phyloP scores from a whole-genome alignment of 2,329 filamentous ascomycete species.

The Monilinia laxa region DNA sequence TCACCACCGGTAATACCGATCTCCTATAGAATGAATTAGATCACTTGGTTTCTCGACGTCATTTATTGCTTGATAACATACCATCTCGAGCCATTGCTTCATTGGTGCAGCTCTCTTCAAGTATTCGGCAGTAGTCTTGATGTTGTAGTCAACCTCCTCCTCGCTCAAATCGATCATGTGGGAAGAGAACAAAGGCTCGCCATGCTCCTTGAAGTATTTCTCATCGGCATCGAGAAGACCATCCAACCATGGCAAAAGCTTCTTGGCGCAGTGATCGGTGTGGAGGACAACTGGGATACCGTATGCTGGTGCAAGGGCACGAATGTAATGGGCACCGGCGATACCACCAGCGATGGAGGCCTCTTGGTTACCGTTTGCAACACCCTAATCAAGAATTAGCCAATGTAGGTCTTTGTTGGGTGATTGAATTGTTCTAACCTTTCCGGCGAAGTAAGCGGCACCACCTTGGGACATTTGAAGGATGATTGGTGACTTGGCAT shows the following conservation, averaged over 20 bases:
- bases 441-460: slow-evolving; percentile 88
- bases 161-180: slow-evolving; percentile 99
- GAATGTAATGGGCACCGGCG: slow-evolving; percentile 91
- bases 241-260: slow-evolving; percentile 96
- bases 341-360: slow-evolving; percentile 86
- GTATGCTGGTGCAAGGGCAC: slow-evolving; percentile 81
- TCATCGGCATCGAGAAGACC: slow-evolving; percentile 95
- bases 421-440: slow-evolving; percentile 48
- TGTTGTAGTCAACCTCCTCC: slow-evolving; percentile 87
- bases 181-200: slow-evolving; percentile 88
- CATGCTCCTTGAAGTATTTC: slow-evolving; percentile 88
- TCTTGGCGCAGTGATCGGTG: slow-evolving; percentile 99
- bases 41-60: slow-evolving; percentile 9
- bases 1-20: slow-evolving; percentile 96
- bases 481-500: slow-evolving; percentile 87
- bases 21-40: slow-evolving; percentile 49
- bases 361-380: slow-evolving; percentile 78
- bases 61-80: slow-evolving; percentile 42
- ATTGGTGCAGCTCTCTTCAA: slow-evolving; percentile 90
- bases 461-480: slow-evolving; percentile 93
- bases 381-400: slow-evolving; percentile 52
- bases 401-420: not conserved
- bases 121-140: slow-evolving; percentile 88
- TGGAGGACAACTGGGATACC: slow-evolving; percentile 89
- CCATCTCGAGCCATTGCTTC: slow-evolving; percentile 99